Conservation (phyloP, 73 alveolate species). For the Paramecium tetraurelia region DNA sequence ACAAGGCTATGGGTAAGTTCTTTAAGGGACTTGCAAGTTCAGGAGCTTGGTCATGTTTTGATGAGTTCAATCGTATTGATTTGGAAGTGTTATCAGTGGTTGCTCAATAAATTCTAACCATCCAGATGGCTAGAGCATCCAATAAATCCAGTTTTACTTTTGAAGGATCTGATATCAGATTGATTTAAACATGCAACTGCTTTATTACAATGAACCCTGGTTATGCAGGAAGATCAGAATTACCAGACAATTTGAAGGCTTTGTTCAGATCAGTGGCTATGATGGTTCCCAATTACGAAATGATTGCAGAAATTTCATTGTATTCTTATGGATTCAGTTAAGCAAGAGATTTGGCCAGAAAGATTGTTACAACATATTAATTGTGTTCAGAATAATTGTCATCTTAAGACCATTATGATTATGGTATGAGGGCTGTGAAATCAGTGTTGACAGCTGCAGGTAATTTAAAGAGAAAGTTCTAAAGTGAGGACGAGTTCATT, state of each 20-base stretch:
- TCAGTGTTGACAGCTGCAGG: slow-evolving; percentile 97
- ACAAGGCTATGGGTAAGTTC: slow-evolving; percentile 98
- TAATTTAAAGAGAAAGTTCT: slow-evolving; percentile 91
- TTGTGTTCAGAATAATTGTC: slow-evolving; percentile 97
- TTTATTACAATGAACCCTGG: slow-evolving; percentile 99
- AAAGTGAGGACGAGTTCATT: slow-evolving; percentile 93
- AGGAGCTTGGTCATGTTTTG: slow-evolving; percentile 99
- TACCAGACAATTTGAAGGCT: slow-evolving; percentile 97
- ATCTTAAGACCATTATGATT: slow-evolving; percentile 96
- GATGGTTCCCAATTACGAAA: slow-evolving; percentile 98
- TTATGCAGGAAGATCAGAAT: slow-evolving; percentile 97
- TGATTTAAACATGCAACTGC: slow-evolving; percentile 91
- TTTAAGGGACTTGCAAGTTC: slow-evolving; percentile 99
- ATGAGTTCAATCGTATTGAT: slow-evolving; percentile 99
- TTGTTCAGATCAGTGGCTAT: slow-evolving; percentile 97
- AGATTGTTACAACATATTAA: slow-evolving; percentile 93
- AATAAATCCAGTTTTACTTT: slow-evolving; percentile 86
- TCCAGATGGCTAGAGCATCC: slow-evolving; percentile 87
- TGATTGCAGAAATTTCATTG: slow-evolving; percentile 97
- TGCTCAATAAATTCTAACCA: slow-evolving; percentile 84
- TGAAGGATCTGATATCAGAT: slow-evolving; percentile 88
- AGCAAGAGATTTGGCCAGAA: slow-evolving; percentile 92
- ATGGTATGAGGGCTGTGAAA: slow-evolving; percentile 98
- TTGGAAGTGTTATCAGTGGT: slow-evolving; percentile 94
- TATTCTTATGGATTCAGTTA: slow-evolving; percentile 96